A percentile compares a stretch with the other conserved stretches of the same genome.
Conservation (phyloP, 768 basidiomycete species). For the Lentinus brumalis region DNA sequence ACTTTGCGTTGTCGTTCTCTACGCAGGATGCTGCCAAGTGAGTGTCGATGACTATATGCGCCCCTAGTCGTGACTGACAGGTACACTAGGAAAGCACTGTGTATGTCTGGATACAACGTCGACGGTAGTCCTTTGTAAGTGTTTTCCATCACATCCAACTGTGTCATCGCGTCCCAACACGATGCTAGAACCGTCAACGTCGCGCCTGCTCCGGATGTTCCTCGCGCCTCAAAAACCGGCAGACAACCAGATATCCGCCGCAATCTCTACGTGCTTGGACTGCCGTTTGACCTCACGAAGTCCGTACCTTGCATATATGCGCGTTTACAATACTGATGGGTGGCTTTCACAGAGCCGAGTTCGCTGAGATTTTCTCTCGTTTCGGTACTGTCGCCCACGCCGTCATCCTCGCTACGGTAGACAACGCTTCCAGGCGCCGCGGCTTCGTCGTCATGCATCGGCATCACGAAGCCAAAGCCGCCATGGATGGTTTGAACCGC, state of each 20-base stretch:
- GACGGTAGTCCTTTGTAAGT: constrained; percentile 59
- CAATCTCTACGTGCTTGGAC: constrained; percentile 82
- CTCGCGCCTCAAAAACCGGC: constrained; percentile 25
- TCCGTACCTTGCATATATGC: constrained; percentile 33
- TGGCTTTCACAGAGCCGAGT: constrained; percentile 42
- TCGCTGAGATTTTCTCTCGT: constrained; percentile 59
- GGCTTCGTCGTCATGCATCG: constrained; percentile 83
- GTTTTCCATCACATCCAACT: not conserved
- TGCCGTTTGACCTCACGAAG: constrained; percentile 83
- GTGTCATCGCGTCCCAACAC: not conserved
- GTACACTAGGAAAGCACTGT: constrained; percentile 53
- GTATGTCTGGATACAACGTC: constrained; percentile 64
- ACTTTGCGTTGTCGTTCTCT: constrained; percentile 55
- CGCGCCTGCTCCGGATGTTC: constrained; percentile 14
- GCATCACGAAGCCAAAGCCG: constrained; percentile 69
- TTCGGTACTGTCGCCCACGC: constrained; percentile 73
- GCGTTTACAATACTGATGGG: not conserved
- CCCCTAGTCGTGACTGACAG: constrained; percentile 6
- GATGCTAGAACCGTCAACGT: constrained; percentile 25
- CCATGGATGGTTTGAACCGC: constrained; percentile 67
- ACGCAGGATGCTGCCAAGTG: constrained; percentile 57
- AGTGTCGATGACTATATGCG: constrained; percentile 23
- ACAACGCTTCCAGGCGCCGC: constrained; percentile 80
- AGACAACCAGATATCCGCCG: constrained; percentile 55
- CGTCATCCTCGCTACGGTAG: constrained; percentile 82